A percentile compares a stretch with the other conserved stretches of the same genome.
phyloP scores from a whole-genome alignment of 768 basidiomycete genomes.

The Suillus paluster region DNA sequence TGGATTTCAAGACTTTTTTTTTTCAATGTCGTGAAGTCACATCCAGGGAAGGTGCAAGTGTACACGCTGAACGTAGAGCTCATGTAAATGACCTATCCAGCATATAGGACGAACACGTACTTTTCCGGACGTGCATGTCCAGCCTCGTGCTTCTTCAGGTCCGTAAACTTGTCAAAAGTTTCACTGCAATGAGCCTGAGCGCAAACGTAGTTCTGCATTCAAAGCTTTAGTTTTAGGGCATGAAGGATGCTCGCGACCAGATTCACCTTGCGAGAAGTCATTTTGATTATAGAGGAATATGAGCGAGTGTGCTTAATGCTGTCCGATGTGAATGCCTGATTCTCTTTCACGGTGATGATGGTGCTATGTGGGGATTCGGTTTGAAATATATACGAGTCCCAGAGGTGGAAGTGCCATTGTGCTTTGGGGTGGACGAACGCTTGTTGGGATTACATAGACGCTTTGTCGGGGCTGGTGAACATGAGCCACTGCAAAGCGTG shows the following conservation, averaged over 20 bases:
- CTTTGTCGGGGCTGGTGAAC: not conserved
- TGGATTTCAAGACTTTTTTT: slow-evolving; percentile 30
- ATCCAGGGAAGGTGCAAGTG: slow-evolving; percentile 18
- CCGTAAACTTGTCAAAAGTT: slow-evolving; percentile 19
- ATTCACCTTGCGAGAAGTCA: not conserved
- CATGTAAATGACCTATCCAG: slow-evolving; percentile 6
- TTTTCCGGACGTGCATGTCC: slow-evolving; percentile 17
- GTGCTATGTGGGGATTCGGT: not conserved
- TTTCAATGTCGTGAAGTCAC: slow-evolving; percentile 19
- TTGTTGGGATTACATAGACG: not conserved
- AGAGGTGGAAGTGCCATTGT: slow-evolving; percentile 2
- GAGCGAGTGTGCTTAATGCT: not conserved
- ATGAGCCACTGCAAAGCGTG: not conserved
- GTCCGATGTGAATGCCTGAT: not conserved
- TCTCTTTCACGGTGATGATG: not conserved
- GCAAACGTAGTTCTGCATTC: slow-evolving; percentile 20
- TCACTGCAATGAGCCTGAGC: slow-evolving; percentile 14
- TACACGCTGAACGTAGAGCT: slow-evolving; percentile 18
- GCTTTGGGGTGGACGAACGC: not conserved
- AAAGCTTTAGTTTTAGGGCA: not conserved
- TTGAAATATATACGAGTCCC: not conserved
- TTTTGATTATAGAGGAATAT: not conserved
- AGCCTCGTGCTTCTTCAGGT: slow-evolving; percentile 28
- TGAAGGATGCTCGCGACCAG: not conserved
- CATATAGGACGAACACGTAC: slow-evolving; percentile 4